phyloP scores from a whole-genome alignment of 129 eudicot species.

The Logfia minima region DNA sequence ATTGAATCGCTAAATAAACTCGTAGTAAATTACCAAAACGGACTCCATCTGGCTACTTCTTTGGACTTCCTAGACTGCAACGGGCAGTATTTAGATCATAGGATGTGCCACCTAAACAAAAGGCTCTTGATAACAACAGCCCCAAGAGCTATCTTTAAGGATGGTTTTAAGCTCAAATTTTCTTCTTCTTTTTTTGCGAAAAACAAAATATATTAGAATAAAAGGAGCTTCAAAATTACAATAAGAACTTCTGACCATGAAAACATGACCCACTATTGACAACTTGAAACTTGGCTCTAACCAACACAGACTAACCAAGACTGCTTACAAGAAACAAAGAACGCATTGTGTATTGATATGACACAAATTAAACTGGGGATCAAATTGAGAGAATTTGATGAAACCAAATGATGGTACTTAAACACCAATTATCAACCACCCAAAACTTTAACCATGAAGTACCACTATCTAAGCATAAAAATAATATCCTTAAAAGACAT shows the following conservation, averaged over 20 bases:
- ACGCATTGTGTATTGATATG: no score
- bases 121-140: background rate
- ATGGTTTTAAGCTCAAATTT: no score
- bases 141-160: background rate
- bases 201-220: no score
- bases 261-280: no score
- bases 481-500: background rate
- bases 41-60: background rate
- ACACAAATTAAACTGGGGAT: no score
- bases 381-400: no score
- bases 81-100: background rate
- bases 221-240: no score
- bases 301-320: no score
- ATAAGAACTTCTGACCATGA: no score
- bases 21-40: background rate
- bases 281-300: no score
- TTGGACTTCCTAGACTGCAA: background rate
- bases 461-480: background rate
- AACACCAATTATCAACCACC: background rate
- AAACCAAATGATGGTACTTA: background rate
- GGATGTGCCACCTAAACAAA: background rate
- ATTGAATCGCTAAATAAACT: slow-evolving; percentile 7
- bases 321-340: no score
- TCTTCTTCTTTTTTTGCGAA: no score
- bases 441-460: background rate